phyloP scores from a whole-genome alignment of 345 rosid species.

The Gossypium turneri region DNA sequence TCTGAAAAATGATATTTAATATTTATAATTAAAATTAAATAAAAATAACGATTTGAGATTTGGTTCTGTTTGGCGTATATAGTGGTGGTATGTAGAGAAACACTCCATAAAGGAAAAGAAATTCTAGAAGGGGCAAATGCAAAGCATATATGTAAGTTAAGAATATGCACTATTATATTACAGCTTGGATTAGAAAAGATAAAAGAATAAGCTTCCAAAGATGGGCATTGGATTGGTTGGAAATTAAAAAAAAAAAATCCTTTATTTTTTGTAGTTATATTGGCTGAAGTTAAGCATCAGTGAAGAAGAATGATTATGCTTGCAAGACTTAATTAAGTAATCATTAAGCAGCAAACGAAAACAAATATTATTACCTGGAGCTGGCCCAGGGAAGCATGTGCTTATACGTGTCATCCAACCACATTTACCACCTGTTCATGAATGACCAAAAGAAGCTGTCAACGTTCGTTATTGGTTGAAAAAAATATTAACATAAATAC shows the following conservation, averaged over 20 bases:
- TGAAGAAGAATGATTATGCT: slow-evolving; percentile 1
- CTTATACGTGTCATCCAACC: slow-evolving; percentile 20
- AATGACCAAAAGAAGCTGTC: slow-evolving; percentile 31
- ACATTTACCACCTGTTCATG: slow-evolving; percentile 4
- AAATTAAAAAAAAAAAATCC: neutral
- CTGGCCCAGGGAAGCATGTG: slow-evolving; percentile 7
- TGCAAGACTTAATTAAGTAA: neutral
- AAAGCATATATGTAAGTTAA: neutral
- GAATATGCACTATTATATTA: slow-evolving; percentile 1
- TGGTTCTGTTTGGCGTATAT: neutral
- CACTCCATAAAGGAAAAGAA: neutral
- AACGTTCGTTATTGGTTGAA: neutral
- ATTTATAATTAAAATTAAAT: neutral
- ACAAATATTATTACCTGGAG: neutral
- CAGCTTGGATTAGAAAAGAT: neutral
- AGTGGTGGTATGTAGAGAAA: slow-evolving; percentile 7
- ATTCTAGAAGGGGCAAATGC: neutral
- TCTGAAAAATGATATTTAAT: neutral
- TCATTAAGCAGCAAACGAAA: neutral
- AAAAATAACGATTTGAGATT: neutral
- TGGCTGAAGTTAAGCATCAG: slow-evolving; percentile 16
- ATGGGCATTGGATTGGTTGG: neutral
- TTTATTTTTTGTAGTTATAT: neutral
- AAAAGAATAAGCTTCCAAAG: neutral
- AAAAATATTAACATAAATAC: neutral